Evolutionary conservation across 257 asterid species (phyloP).

Genomic region (Perilla frutescens): DNA sequence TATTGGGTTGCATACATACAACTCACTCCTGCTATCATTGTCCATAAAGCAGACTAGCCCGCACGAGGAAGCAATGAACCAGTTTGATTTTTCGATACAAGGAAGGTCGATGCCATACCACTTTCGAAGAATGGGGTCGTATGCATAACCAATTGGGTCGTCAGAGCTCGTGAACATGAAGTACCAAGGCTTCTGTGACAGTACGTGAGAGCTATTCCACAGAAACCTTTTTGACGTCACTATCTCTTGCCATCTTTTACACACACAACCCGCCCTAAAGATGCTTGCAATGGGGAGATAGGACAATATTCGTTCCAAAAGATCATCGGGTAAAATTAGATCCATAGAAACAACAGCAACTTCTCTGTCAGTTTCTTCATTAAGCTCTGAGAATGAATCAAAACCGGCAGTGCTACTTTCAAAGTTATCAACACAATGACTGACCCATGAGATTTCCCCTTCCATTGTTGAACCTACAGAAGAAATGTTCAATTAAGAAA

Average conservation of each 20-base stretch:
- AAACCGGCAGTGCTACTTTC: conserved; percentile 36
- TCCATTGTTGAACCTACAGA: conserved; percentile 56
- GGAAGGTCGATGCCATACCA: conserved; percentile 92
- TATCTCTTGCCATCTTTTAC: conserved; percentile 85
- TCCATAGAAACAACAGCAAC: conserved; percentile 60
- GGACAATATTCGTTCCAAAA: conserved; percentile 79
- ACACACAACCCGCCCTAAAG: conserved; percentile 79
- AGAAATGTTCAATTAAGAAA: conserved; percentile 13
- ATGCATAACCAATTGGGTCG: conserved; percentile 84
- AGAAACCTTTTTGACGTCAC: conserved; percentile 73
- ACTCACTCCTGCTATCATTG: conserved; percentile 69
- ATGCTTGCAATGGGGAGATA: conserved; percentile 82
- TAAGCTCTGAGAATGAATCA: conserved; percentile 54
- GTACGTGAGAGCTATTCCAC: conserved; percentile 59
- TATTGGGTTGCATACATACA: conserved; percentile 84
- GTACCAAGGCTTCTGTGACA: conserved; percentile 86
- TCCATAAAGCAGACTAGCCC: conserved; percentile 94
- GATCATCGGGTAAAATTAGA: conserved; percentile 77
- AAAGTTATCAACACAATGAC: conserved; percentile 59
- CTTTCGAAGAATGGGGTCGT: conserved; percentile 72
- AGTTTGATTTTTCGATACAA: conserved; percentile 66
- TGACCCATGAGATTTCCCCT: conserved; percentile 83
- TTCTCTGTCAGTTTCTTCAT: conserved; percentile 58
- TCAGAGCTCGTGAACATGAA: conserved; percentile 96
- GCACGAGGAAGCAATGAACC: conserved; percentile 78